A percentile compares a stretch with the other conserved stretches of the same genome.
These are phyloP conservation scores for Santalum album DNA, from an alignment of 164 flowering plant genomes.

Conservation along the genomic window DNA sequence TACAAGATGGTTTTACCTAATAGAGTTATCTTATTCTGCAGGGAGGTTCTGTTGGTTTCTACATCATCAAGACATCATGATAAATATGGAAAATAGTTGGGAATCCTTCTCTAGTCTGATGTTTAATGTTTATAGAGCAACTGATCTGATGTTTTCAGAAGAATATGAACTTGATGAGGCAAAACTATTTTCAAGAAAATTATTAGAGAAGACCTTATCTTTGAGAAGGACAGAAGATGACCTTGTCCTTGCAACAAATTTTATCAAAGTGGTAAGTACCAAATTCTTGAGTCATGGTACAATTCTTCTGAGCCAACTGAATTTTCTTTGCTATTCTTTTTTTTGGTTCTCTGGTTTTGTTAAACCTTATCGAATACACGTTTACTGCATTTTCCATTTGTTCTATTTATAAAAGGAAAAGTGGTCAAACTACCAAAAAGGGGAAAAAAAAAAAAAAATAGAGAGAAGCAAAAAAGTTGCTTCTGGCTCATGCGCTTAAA, in stretches of 20 bases:
- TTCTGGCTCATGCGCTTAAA: no score
- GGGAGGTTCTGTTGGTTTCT: slow-evolving; percentile 1
- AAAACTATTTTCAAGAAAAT: slow-evolving; percentile 17
- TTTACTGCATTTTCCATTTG: no score
- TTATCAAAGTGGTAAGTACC: neutral
- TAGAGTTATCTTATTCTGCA: neutral
- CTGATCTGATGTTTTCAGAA: slow-evolving; percentile 27
- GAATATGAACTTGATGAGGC: slow-evolving; percentile 30
- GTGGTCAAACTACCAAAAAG: no score
- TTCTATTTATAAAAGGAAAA: no score
- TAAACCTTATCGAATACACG: no score
- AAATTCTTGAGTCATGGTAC: neutral
- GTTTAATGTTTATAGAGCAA: neutral
- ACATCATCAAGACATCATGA: neutral
- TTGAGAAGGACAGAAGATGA: neutral
- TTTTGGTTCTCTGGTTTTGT: no score
- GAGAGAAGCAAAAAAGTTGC: no score
- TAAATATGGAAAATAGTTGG: neutral
- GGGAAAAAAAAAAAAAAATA: no score
- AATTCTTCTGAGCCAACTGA: neutral
- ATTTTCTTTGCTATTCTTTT: no score
- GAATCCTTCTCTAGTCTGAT: neutral
- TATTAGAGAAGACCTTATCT: slow-evolving; percentile 11
- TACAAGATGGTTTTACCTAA: no score
- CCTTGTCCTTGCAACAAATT: neutral